Percentiles rank a stretch among this genome's conserved stretches.
Conservation (phyloP, 352 stramenopile species). For the Globisporangium middletonii region DNA sequence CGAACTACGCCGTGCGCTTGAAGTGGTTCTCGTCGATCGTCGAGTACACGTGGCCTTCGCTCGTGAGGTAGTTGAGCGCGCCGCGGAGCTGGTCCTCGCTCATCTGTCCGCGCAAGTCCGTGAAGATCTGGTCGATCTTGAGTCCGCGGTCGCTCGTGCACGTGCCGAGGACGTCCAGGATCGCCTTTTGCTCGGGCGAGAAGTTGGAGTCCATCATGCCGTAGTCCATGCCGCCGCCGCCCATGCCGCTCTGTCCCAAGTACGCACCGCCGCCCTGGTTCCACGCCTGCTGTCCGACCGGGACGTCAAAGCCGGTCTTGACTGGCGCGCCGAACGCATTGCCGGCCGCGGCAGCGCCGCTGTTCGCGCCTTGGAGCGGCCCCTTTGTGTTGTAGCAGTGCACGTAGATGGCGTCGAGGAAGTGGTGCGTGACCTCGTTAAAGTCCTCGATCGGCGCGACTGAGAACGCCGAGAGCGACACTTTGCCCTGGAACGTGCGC, state of each 20-base stretch:
- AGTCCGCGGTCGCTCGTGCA: conserved; percentile 70
- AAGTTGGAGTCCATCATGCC: conserved; percentile 71
- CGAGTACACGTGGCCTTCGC: conserved; percentile 87
- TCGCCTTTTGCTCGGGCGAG: conserved; percentile 69
- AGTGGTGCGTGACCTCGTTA: conserved; percentile 96
- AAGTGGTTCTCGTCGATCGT: conserved; percentile 91
- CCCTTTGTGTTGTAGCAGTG: conserved; percentile 85
- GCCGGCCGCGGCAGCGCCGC: conserved; percentile 12
- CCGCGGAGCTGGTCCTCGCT: conserved; percentile 58
- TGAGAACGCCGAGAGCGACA: conserved; percentile 83
- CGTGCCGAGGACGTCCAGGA: conserved; percentile 68
- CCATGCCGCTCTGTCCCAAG: conserved; percentile 18
- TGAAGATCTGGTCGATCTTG: conserved; percentile 79
- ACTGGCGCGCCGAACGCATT: conserved; percentile 28
- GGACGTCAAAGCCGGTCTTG: conserved; percentile 25
- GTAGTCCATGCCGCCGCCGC: conserved; percentile 43
- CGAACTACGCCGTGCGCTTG: conserved; percentile 72
- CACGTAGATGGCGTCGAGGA: conserved; percentile 91
- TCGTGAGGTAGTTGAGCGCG: conserved; percentile 77
- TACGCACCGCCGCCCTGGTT: conserved; percentile 19
- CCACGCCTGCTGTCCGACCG: conserved; percentile 22
- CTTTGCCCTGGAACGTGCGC: conserved; percentile 87
- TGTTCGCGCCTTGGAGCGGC: conserved; percentile 21
- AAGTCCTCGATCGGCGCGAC: conserved; percentile 83
- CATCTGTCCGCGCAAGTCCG: conserved; percentile 51